phyloP scores from a whole-genome alignment of 2,329 filamentous ascomycete genomes.

The Beauveria pseudobassiana region DNA sequence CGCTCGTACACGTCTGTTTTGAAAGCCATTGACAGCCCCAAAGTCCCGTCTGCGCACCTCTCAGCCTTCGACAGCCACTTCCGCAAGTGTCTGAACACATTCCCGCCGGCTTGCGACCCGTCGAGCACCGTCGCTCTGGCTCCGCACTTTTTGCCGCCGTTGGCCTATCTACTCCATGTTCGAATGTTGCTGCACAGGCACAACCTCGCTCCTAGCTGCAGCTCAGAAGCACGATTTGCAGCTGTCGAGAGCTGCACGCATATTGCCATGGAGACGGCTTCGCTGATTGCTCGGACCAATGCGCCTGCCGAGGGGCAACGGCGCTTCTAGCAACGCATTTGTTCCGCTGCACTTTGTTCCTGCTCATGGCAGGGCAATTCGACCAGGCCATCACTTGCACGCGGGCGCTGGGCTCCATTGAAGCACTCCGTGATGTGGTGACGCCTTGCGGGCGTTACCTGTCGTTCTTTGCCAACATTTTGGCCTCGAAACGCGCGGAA shows the following conservation, averaged over 20 bases:
- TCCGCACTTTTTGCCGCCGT: slow-evolving; percentile 64
- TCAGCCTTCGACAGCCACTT: slow-evolving; percentile 80
- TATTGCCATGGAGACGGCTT: slow-evolving; percentile 70
- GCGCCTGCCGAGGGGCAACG: slow-evolving; percentile 56
- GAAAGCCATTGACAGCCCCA: slow-evolving; percentile 60
- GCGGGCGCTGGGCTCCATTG: slow-evolving; percentile 62
- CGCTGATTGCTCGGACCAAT: slow-evolving; percentile 60
- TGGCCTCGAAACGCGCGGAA: slow-evolving; percentile 50
- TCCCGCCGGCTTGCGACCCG: slow-evolving; percentile 67
- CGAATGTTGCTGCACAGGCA: slow-evolving; percentile 84
- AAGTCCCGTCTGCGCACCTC: slow-evolving; percentile 59
- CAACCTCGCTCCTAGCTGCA: slow-evolving; percentile 70
- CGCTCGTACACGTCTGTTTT: slow-evolving; percentile 68
- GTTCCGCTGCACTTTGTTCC: slow-evolving; percentile 77
- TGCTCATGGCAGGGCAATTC: slow-evolving; percentile 68
- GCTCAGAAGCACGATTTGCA: slow-evolving; percentile 54
- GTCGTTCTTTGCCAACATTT: slow-evolving; percentile 66
- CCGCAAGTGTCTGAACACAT: slow-evolving; percentile 62
- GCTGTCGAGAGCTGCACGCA: slow-evolving; percentile 72
- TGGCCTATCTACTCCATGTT: slow-evolving; percentile 73
- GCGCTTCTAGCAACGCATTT: slow-evolving; percentile 74
- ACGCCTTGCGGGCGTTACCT: slow-evolving; percentile 74
- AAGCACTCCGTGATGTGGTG: slow-evolving; percentile 64
- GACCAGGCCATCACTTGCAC: slow-evolving; percentile 66
- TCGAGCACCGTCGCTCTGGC: slow-evolving; percentile 61